Base-by-base conservation (phyloP, 768 basidiomycete species). In the Rhizopogon vinicolor region DNA sequence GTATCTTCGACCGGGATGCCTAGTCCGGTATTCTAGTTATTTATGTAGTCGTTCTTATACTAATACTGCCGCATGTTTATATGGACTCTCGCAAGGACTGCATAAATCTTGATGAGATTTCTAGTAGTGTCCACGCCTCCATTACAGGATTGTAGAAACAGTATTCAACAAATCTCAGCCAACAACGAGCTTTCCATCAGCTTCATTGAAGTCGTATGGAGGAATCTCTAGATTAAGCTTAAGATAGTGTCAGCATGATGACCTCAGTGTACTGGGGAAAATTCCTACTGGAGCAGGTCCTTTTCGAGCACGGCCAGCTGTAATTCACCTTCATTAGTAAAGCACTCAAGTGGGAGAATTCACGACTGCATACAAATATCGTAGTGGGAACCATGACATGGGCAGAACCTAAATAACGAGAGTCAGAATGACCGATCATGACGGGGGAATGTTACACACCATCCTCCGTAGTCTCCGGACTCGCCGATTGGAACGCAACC, bases 401-500 rank as follows among this genome's bases (percentile, higher is more conserved):
- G 94, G 80, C 94, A 96, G 86, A 96, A 93, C 85, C 85, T 87
- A 51, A 13, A 37, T 35, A n/a, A 53, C 45, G 18, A 51, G 22
- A 56, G 5, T 49, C 22, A 49, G 22, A 49, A 37, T 19, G 22
- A 35, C 22, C 6, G 41, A 40, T 49, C 5, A 14, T n/a, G 14
- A n/a, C 9, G 9, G 28, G 37, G 46, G 33, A 13, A 3, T 12
- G 14, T 18, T n/a, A 74, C 85, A 55, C 67, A 93, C 95, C 96
- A 99, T 74, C 96, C 96, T 76, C 95, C 96, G 69, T 79, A 98
- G 74, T 98, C 96, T 71, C 93, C 94, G 60, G 93, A 86, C 74
- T 96, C 93, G 62, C 96, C 96, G 68, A 99, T 97, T 58, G 96
- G 96, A 44, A 99, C 96, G 76, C 96, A 98, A 71, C 96, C 96